phyloP scores from a whole-genome alignment of 2,329 filamentous ascomycete genomes.

The Cladosporium sphaerospermum region DNA sequence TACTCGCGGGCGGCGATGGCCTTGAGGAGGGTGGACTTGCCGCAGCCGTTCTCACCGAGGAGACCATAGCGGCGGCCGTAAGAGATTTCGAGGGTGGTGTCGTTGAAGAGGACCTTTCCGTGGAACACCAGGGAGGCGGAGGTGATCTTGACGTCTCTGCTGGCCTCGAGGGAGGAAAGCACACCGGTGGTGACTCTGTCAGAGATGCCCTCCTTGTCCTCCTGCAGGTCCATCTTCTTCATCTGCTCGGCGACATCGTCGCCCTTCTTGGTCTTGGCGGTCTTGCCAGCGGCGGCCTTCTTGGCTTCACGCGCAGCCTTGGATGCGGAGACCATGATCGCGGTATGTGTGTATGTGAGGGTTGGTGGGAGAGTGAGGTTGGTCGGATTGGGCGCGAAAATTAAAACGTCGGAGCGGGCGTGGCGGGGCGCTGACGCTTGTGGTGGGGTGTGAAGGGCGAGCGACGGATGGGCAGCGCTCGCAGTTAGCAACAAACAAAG shows the following conservation, averaged over 20 bases:
- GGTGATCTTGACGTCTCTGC: slow-evolving; percentile 95
- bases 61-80: slow-evolving; percentile 91
- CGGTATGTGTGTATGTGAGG: slow-evolving; percentile 34
- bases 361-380: slow-evolving; percentile 60
- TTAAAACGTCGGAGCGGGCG: not conserved
- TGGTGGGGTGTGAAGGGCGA: too few relatives aligned
- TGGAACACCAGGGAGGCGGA: slow-evolving; percentile 94
- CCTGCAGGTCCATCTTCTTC: slow-evolving; percentile 81
- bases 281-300: slow-evolving; percentile 60
- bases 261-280: slow-evolving; percentile 66
- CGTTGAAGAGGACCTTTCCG: slow-evolving; percentile 90
- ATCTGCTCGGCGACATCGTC: slow-evolving; percentile 60
- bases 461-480: too few relatives aligned
- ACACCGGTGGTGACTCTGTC: slow-evolving; percentile 98
- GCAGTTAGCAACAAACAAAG: too few relatives aligned
- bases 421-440: too few relatives aligned
- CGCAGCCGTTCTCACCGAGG: slow-evolving; percentile 97
- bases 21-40: slow-evolving; percentile 97
- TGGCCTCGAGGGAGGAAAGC: slow-evolving; percentile 72
- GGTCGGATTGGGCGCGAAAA: not conserved
- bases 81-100: slow-evolving; percentile 87
- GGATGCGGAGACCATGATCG: slow-evolving; percentile 59
- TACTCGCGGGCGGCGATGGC: slow-evolving; percentile 89
- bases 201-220: slow-evolving; percentile 93
- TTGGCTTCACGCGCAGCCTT: slow-evolving; percentile 64